phyloP scores from a whole-genome alignment of 176 grass and related monocot species.

The Rhynchospora tenuis region DNA sequence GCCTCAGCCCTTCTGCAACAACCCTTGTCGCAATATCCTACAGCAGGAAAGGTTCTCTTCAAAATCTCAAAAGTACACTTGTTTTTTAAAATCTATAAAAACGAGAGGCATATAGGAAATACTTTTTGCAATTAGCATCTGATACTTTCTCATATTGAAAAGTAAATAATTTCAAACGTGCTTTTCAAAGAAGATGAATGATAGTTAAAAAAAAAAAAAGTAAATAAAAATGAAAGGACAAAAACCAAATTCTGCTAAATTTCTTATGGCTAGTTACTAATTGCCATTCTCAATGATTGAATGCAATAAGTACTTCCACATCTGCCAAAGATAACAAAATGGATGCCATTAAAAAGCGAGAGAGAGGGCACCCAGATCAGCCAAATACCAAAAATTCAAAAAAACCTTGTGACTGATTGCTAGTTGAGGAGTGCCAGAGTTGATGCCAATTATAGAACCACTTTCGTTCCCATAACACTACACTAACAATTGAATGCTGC shows the following conservation, averaged over 20 bases:
- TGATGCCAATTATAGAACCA: neutral
- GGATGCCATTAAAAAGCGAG: neutral
- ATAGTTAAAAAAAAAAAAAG: neutral
- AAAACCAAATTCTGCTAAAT: neutral
- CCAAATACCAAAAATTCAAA: neutral
- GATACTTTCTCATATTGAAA: neutral
- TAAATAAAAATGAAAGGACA: neutral
- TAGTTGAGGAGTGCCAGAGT: neutral
- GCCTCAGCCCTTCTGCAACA: constrained; percentile 76
- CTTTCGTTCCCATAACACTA: neutral
- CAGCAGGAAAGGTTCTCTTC: neutral
- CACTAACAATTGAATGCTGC: neutral
- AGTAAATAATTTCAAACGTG: neutral
- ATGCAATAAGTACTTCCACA: neutral
- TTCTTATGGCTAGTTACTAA: neutral
- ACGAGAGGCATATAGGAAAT: neutral
- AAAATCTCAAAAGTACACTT: neutral
- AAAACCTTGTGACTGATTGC: neutral
- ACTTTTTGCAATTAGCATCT: neutral
- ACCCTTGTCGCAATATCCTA: constrained; percentile 93
- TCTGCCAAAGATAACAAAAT: neutral
- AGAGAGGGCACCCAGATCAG: neutral
- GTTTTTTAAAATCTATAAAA: neutral
- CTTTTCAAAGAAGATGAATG: neutral
- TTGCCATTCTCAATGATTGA: neutral